Base-by-base conservation (phyloP, 2,329 filamentous ascomycete genomes). In the Apiospora hydei region DNA sequence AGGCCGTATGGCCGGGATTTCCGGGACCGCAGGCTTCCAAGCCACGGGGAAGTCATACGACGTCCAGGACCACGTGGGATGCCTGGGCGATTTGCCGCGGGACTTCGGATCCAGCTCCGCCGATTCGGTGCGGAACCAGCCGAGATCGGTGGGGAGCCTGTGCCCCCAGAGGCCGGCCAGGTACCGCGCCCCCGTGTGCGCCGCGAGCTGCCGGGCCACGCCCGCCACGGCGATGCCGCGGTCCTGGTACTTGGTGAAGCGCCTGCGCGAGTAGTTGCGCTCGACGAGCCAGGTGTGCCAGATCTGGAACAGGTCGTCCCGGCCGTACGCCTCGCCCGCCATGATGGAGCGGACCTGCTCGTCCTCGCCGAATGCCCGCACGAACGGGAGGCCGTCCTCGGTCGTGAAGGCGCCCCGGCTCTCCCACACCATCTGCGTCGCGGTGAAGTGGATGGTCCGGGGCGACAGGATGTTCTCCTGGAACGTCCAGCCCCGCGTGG, bases 401-500 rank as follows among this genome's bases (percentile, higher is more conserved):
- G 71, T 70, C 34, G 68, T 69, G 49, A 70, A 69, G 3, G 34
- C 71, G n/a, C 71, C 38, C 4, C 71, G 68, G 61, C 68, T 67
- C 47, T 72, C 71, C 71, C 71, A 72, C 16, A 70, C 70, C 24
- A 70, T 69, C 34, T 69, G 57, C 3, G 38, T 51, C 26, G 30
- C 34, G 14, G 68, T 61, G 61, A 69, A 72, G 44, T 70, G 71
- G 14, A 72, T 53, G 10, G 71, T 70, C 21, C 71, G 71, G 8
- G 68, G 57, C 46, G 71, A 46, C 11, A 69, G 70, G 18, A 67
- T 61, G n/a, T 69, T 69, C 46, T 72, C 71, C 24, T 72, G 71
- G 5, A 72, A 57, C n/a, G 70, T 69, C 71, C 71, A 72, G 21
- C 53, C 67, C 21, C 71, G 43, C 21, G 71, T 72, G 13, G 61